Evolutionary conservation across 2,329 filamentous ascomycete species (phyloP).

Genomic region (Alternaria viburni): DNA sequence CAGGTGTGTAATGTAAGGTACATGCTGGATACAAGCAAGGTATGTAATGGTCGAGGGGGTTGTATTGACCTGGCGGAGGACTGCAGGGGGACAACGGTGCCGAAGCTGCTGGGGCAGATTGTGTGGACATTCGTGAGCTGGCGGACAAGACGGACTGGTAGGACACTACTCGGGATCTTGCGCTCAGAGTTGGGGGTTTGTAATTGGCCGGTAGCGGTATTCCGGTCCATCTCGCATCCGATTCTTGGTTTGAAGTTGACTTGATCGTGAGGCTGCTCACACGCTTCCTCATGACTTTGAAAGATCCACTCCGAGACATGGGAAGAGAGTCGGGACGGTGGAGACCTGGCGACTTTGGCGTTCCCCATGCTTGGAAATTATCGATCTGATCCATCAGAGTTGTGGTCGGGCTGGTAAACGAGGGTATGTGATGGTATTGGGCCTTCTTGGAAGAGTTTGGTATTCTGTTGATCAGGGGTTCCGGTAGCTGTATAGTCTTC

Average conservation of each 20-base stretch:
- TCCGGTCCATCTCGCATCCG: constrained; percentile 21
- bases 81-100: constrained; percentile 1
- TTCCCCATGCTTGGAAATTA: constrained; percentile 2
- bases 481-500: constrained; percentile 3
- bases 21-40: constrained; percentile 38
- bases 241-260: constrained; percentile 12
- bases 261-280: constrained; percentile 15
- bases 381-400: constrained; percentile 10
- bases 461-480: constrained; percentile 8
- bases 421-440: constrained; percentile 8
- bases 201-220: constrained; percentile 24
- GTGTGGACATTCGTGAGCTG: constrained; percentile 12
- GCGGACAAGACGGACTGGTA: constrained; percentile 26
- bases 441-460: constrained; percentile 10
- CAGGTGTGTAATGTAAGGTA: constrained; percentile 31
- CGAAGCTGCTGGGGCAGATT: constrained; percentile 24
- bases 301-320: constrained; percentile 7
- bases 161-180: constrained; percentile 25
- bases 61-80: constrained; percentile 29
- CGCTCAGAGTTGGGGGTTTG: constrained; percentile 14
- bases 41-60: constrained; percentile 38
- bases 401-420: constrained; percentile 7
- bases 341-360: constrained; percentile 8
- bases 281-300: constrained; percentile 6
- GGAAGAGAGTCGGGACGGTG: constrained; percentile 9